These are phyloP conservation scores for Suillus sp. DNA, from an alignment of 768 basidiomycete genomes.

Conservation along the genomic window DNA sequence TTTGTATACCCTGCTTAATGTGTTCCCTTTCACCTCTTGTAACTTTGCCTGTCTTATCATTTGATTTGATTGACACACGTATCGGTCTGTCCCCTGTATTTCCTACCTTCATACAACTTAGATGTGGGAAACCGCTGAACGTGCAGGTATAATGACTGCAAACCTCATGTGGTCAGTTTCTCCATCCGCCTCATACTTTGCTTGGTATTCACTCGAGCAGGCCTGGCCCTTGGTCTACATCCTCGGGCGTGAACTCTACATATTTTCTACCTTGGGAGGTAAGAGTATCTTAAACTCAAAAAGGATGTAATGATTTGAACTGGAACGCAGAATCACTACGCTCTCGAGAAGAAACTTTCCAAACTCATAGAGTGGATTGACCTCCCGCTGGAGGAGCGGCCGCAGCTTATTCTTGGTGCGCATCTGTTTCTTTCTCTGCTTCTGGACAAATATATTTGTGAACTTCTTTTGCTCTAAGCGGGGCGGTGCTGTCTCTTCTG, in stretches of 20 bases:
- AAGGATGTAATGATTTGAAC: neutral
- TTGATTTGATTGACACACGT: neutral
- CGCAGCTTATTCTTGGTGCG: constrained; percentile 74
- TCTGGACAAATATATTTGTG: neutral
- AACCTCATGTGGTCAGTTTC: constrained; percentile 87
- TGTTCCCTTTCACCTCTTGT: neutral
- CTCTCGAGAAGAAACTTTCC: constrained; percentile 69
- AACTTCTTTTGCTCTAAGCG: constrained; percentile 8
- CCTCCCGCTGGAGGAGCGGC: constrained; percentile 66
- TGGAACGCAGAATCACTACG: constrained; percentile 51
- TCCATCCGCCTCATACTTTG: neutral
- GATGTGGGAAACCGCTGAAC: constrained; percentile 91
- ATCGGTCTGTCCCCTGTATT: neutral
- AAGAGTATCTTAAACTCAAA: constrained; percentile 16
- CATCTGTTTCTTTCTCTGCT: neutral
- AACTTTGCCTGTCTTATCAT: neutral
- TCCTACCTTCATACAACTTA: constrained; percentile 28
- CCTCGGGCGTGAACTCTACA: constrained; percentile 62
- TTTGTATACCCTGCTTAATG: neutral
- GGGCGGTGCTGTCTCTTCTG: neutral
- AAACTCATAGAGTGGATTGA: constrained; percentile 85
- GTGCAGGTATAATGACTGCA: constrained; percentile 72
- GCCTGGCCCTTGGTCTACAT: constrained; percentile 81
- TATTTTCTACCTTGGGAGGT: constrained; percentile 84
- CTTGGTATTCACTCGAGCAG: constrained; percentile 36